Conservation (phyloP, 768 basidiomycete genomes). For the Termitomyces sp. region DNA sequence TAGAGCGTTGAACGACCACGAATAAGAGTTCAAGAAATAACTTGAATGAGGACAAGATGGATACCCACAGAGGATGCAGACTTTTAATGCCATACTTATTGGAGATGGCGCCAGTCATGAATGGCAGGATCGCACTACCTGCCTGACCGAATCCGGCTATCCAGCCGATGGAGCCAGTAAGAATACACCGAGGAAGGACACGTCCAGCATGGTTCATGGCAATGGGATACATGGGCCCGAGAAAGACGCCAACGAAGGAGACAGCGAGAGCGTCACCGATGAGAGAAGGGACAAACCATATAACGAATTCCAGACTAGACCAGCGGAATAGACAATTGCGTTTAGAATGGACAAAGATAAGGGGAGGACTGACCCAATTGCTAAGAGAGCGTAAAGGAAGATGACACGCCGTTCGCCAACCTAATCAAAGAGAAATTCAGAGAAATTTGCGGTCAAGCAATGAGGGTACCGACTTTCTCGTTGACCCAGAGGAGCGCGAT, state of each 20-base stretch:
- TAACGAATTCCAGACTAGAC: conserved; percentile 50
- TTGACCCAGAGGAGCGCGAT: conserved; percentile 52
- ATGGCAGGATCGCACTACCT: conserved; percentile 67
- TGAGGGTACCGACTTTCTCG: conserved; percentile 27
- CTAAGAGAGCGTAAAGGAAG: conserved; percentile 44
- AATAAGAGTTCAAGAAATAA: neutral
- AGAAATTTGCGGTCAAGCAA: neutral
- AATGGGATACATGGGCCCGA: conserved; percentile 76
- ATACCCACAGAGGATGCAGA: conserved; percentile 56
- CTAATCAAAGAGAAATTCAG: conserved; percentile 15
- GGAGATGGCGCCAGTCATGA: conserved; percentile 66
- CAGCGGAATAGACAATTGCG: neutral
- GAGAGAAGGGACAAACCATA: conserved; percentile 68
- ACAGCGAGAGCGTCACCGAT: conserved; percentile 60
- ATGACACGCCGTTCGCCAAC: conserved; percentile 51
- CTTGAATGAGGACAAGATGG: neutral
- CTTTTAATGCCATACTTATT: conserved; percentile 53
- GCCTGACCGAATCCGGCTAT: conserved; percentile 66
- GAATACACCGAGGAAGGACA: conserved; percentile 65
- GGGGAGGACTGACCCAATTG: conserved; percentile 34
- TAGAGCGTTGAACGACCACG: conserved; percentile 14
- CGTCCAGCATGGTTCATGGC: conserved; percentile 65
- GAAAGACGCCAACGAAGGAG: conserved; percentile 55
- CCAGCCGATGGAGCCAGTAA: conserved; percentile 62
- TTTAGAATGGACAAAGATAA: neutral